Evolutionary conservation across 768 basidiomycete species (phyloP).

Genomic region (Suillus subaureus): DNA sequence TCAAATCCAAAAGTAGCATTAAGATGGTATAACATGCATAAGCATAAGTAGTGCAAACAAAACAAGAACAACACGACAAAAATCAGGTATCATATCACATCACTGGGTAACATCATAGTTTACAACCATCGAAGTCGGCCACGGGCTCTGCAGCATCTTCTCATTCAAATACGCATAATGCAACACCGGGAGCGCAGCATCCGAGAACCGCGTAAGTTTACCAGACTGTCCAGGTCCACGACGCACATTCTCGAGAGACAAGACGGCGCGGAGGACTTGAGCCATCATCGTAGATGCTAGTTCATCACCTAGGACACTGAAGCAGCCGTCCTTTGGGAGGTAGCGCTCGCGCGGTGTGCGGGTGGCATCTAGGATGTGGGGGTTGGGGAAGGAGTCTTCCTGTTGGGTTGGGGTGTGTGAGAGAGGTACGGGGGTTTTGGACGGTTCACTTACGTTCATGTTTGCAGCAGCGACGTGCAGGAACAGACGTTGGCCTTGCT

Average conservation of each 20-base stretch:
- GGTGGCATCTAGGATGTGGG: slow-evolving; percentile 44
- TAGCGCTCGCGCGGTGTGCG: slow-evolving; percentile 48
- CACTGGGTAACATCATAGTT: slow-evolving; percentile 37
- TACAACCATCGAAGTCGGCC: slow-evolving; percentile 69
- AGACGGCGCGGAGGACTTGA: slow-evolving; percentile 66
- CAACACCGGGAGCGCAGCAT: slow-evolving; percentile 48
- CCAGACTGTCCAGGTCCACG: slow-evolving; percentile 75
- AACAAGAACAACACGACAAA: too few species aligned
- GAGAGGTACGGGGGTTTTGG: not conserved
- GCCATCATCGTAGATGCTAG: slow-evolving; percentile 61
- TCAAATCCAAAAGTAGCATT: too few species aligned
- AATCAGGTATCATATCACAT: slow-evolving; percentile 8
- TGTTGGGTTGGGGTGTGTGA: slow-evolving; percentile 25
- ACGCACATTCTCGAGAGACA: slow-evolving; percentile 55
- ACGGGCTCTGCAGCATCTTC: slow-evolving; percentile 53
- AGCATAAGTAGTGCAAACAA: too few species aligned
- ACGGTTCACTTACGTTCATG: slow-evolving; percentile 49
- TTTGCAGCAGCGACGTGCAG: slow-evolving; percentile 61
- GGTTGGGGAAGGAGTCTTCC: slow-evolving; percentile 54
- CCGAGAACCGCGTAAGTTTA: slow-evolving; percentile 56
- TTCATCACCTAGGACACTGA: slow-evolving; percentile 52
- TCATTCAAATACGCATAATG: slow-evolving; percentile 58
- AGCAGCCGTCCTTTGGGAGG: slow-evolving; percentile 50
- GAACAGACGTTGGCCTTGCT: slow-evolving; percentile 58
- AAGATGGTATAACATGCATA: too few species aligned